Base-by-base conservation (phyloP, 2,329 filamentous ascomycete species). In the Aspergillus felis region DNA sequence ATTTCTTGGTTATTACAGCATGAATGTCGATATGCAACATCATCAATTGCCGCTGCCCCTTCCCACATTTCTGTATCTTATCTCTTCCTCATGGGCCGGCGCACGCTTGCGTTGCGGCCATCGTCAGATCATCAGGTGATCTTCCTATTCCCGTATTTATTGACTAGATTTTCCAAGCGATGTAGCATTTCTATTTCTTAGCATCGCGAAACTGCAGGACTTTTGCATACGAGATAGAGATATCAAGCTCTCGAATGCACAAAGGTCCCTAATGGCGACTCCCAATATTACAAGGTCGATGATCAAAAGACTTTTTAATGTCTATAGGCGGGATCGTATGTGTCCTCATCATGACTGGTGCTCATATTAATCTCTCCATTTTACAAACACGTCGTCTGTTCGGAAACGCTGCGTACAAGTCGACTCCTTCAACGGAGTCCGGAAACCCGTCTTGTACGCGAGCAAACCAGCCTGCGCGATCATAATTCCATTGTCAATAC, bases 401-500 rank as follows among this genome's bases (percentile, higher is more conserved):
- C 90, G 85, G 71, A 92, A 93, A 54, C 90, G 81, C 73, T 93
- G 90, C 14, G 90, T 93, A 74, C 89, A 96, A 12, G 89, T 91
- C 65, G 89, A 93, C 48, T 97, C 90, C 61, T 88, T 86, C 50
- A 97, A 72, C 7, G 83, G 78, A 1, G 92, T 97, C 58, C 77
- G 81, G 70, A 91, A 92, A 1, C 93, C 93, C 17, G 87, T 92
- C 73, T 87, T 82, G 72, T 89, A 94, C 1, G 92, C 92, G 68
- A 97, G 73, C 66, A 99, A 76, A 2, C 94, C 94, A 1, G 94
- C 94, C 74, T 99, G 93, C 1, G 94, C 94, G 78, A 99, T 99
- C 94, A 99, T 99, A 71, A 99, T 97, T 51, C 94, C 94, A 68
- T 99, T 99, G 76, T 99, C 94, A 66, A 99, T 99, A 73, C 94